phyloP scores from a whole-genome alignment of 768 basidiomycete species.

The Collybiopsis confluens region DNA sequence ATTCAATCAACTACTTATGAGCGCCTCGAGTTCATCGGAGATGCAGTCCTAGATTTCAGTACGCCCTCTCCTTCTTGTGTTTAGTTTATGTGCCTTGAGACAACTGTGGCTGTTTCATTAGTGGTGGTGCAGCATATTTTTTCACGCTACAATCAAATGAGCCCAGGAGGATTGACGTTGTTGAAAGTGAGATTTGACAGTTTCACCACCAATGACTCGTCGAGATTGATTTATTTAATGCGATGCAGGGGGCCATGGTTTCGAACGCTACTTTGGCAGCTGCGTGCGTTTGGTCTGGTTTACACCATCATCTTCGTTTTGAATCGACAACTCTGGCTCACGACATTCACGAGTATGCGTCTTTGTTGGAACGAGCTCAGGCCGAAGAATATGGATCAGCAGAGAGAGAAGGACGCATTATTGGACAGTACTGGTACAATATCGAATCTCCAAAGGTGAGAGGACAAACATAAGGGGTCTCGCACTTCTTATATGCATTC shows the following conservation, averaged over 20 bases:
- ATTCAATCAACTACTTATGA: conserved; percentile 61
- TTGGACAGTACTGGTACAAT: conserved; percentile 77
- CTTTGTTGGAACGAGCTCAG: conserved; percentile 41
- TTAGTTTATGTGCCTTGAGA: background rate
- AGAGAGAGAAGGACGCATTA: conserved; percentile 41
- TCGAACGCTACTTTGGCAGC: conserved; percentile 77
- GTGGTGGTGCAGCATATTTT: conserved; percentile 75
- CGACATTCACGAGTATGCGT: conserved; percentile 51
- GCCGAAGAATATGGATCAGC: conserved; percentile 44
- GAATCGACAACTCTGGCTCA: conserved; percentile 48
- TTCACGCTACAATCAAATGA: conserved; percentile 54
- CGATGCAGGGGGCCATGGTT: conserved; percentile 73
- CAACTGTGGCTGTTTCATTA: conserved; percentile 22
- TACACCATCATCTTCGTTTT: conserved; percentile 58
- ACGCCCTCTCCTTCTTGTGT: conserved; percentile 21
- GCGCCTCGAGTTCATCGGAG: conserved; percentile 80
- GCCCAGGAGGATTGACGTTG: conserved; percentile 75
- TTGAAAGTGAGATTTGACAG: conserved; percentile 51
- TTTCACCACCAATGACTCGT: background rate
- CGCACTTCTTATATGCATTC: conserved; percentile 6
- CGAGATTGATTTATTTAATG: background rate
- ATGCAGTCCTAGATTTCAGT: conserved; percentile 84
- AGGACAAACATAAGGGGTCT: too few relatives aligned
- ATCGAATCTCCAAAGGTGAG: conserved; percentile 74
- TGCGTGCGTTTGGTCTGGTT: conserved; percentile 63